Evolutionary conservation across 2,329 filamentous ascomycete species (phyloP), one percentile per base, ranked within the genome.

Genomic region (Emmonsia crescens): DNA sequence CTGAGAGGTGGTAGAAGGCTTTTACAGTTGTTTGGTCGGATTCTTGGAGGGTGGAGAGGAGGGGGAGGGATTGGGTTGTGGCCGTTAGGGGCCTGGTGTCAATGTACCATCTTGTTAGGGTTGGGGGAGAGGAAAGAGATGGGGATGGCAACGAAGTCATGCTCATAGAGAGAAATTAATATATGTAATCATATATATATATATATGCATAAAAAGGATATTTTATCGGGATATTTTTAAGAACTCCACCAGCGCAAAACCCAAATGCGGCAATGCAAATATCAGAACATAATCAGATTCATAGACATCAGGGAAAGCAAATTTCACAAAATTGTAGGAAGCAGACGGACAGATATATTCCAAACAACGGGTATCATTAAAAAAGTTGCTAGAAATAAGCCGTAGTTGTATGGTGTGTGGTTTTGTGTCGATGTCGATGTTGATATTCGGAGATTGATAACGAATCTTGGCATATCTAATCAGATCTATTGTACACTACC

Each of bases 1-100:
- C 85, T 66, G 80, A 69, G 40, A 80, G 71, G 68, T 81, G 79
- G 69, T 81, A 78, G 71, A 78, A 84, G 55, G 76, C 75, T 29
- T 73, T 74, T 52, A 80, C 74, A 24, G 74, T 72, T 63, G 79
- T 76, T 65, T 81, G 80, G 67, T 86, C 83, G 31, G 77, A 69
- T 40, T 71, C 67, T 63, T 73, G 73, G 6, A 81, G 70, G 4
- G 73, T 74, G 36, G 72, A 63, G 36, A 79, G 62, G 8, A 79
- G 66, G 1, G 77, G 77, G 10, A 79, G 74, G 5, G 62, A 63
- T 27, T 62, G 59, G 33, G 66, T 71, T 38, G 64, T 66, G 46
- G 63, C 64, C 19, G 73, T 74, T 63, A 75, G 69, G 3, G 63
- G 63, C 19, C 76, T 72, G 38, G 73, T 75, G 63, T 79, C 76